Percentiles rank a stretch among this genome's conserved stretches.
These are phyloP conservation scores for Medicago lupulina DNA, from an alignment of 306 rosid species.

Conservation along the genomic window DNA sequence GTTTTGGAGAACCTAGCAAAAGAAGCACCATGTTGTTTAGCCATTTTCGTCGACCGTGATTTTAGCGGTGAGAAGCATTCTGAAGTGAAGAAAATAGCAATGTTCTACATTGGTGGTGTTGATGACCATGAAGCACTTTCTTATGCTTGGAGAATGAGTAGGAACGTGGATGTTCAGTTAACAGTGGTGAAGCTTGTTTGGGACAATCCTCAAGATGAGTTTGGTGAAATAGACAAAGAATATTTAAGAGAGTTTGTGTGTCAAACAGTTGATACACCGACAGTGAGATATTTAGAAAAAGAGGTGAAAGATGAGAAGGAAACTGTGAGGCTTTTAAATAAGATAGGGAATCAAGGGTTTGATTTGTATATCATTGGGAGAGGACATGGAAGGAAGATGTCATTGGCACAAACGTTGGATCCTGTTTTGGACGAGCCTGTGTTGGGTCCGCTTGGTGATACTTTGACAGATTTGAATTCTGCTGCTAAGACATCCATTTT, in stretches of 20 bases:
- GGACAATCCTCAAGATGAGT: constrained; percentile 44
- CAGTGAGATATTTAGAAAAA: constrained; percentile 46
- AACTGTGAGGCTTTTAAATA: constrained; percentile 43
- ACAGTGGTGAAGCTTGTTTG: constrained; percentile 53
- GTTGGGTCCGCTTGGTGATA: constrained; percentile 55
- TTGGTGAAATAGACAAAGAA: constrained; percentile 36
- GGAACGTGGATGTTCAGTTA: constrained; percentile 22
- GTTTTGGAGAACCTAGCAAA: constrained; percentile 38
- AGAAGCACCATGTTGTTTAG: constrained; percentile 45
- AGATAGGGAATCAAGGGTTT: constrained; percentile 44
- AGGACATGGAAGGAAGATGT: constrained; percentile 53
- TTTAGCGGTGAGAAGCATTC: not conserved
- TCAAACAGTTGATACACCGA: not conserved
- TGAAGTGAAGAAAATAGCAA: constrained; percentile 33
- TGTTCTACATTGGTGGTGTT: constrained; percentile 45
- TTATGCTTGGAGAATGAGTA: constrained; percentile 57
- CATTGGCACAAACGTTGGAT: constrained; percentile 50
- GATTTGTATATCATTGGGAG: constrained; percentile 49
- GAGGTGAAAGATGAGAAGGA: constrained; percentile 49
- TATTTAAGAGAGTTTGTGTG: constrained; percentile 13
- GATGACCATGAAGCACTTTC: constrained; percentile 56
- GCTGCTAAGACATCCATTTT: constrained; percentile 47
- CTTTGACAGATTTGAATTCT: constrained; percentile 54
- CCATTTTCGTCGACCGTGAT: constrained; percentile 47
- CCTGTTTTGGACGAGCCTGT: constrained; percentile 52